phyloP scores from a whole-genome alignment of 2,329 filamentous ascomycete species.

The Xenosphaeropsis pyriputrescens region DNA sequence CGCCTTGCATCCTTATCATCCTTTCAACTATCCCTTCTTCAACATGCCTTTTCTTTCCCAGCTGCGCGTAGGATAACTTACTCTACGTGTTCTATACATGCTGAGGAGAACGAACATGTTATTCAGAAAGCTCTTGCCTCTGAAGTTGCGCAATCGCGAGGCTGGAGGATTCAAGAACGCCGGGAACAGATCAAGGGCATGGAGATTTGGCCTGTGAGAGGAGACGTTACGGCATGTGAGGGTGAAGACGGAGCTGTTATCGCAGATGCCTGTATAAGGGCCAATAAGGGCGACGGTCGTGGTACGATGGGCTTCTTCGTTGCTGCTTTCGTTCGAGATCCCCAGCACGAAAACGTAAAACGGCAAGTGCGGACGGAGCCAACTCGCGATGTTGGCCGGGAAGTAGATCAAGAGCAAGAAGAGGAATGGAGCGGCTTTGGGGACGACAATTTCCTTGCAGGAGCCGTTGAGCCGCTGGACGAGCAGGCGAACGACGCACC shows the following conservation, averaged over 20 bases:
- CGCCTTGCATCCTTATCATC: conserved; percentile 60
- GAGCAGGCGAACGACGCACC: too few species aligned
- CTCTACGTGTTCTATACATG: conserved; percentile 83
- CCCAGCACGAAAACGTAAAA: too few species aligned
- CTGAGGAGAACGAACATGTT: conserved; percentile 78
- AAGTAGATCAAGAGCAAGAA: not conserved
- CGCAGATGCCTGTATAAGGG: conserved; percentile 66
- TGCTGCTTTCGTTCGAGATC: conserved; percentile 57
- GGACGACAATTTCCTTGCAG: not conserved
- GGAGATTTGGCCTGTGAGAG: conserved; percentile 58
- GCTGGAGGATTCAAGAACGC: conserved; percentile 66
- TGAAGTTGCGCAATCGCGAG: conserved; percentile 44
- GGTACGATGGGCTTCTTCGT: conserved; percentile 96
- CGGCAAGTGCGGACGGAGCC: not conserved
- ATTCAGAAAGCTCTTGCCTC: conserved; percentile 60
- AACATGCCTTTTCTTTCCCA: conserved; percentile 75
- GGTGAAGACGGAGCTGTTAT: conserved; percentile 26
- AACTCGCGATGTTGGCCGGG: not conserved
- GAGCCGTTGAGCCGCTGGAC: too few species aligned
- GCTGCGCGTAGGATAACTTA: conserved; percentile 67
- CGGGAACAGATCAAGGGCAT: conserved; percentile 65
- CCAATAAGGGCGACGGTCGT: conserved; percentile 64
- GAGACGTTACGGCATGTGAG: conserved; percentile 12
- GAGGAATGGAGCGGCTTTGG: not conserved
- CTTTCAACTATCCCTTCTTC: conserved; percentile 70